Conservation (phyloP, 129 eudicot genomes). For the Saussurea involucrata region DNA sequence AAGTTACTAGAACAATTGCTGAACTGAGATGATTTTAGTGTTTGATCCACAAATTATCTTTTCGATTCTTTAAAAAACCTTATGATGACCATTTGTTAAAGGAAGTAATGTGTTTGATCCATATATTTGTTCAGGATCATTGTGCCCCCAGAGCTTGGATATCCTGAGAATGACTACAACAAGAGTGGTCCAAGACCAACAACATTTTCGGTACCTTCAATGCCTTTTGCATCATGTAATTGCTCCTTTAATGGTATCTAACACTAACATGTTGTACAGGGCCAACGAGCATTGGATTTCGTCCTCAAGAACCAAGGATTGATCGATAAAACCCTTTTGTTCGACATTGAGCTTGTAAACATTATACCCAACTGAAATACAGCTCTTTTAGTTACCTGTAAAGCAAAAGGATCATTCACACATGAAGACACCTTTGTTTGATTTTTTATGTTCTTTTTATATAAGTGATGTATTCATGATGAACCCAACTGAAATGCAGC, state of each 20-base stretch:
- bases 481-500: background rate
- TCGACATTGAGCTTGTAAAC: conserved; percentile 94
- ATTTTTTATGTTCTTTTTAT: background rate
- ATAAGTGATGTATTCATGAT: background rate
- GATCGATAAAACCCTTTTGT: conserved; percentile 93
- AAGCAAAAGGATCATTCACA: background rate
- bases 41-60: no score
- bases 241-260: background rate
- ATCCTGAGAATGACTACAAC: conserved; percentile 83
- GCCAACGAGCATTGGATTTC: conserved; percentile 92
- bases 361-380: conserved; percentile 52
- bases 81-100: background rate
- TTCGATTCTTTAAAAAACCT: background rate
- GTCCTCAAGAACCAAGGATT: conserved; percentile 95
- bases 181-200: conserved; percentile 97
- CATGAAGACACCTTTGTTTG: background rate
- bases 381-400: background rate
- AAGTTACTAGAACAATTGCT: background rate
- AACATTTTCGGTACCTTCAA: conserved; percentile 79
- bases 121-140: conserved; percentile 58
- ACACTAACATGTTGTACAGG: conserved; percentile 43
- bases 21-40: background rate
- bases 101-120: background rate
- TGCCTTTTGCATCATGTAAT: conserved; percentile 7
- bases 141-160: conserved; percentile 98